Base-by-base conservation (phyloP, 805 yeast genomes). In the Ogataea parapolymorpha region DNA sequence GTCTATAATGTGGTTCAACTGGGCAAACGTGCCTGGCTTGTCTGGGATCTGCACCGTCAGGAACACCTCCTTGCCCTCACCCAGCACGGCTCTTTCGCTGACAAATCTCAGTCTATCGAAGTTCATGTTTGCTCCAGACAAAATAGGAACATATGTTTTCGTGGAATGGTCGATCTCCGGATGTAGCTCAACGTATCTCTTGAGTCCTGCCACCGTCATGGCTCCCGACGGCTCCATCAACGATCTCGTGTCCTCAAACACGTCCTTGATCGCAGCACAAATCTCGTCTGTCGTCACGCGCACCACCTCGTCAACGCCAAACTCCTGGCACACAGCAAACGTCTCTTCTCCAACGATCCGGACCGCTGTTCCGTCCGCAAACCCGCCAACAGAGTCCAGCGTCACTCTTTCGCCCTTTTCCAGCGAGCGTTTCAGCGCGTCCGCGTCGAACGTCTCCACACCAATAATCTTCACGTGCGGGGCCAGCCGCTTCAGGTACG, bases 331-430 rank as follows among this genome's bases (percentile, higher is more conserved):
- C 9, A 91, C 74, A 55, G 93, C 74, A 72, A 87, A 93, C 10
- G 96, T 85, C 65, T 95, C 99, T 45, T 81, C 85, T 46, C 99
- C 99, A 16, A 88, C 72, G 18, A 82, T 62, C 58, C 81, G 85
- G 31, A 93, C 99, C 8, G 99, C 97, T 9, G 99, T 88, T 61
- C 99, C 99, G 63, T 93, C 99, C 16, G 99, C 99, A 66, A 93
- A 93, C 7, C 85, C 70, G n/a, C 99, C 99, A 3, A 90, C 98
- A n/a, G 73, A 68, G 17, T 71, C 63, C 37, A 95, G 71, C 3
- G 70, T 59, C 10, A 75, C 79, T 49, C 83, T 74, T 41, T 79
- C 65, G 13, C 79, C 74, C 13, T 63, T 58, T 44, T 77, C 58
- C 46, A 88, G 61, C 8, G 95, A 84, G 54, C 79, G 85, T 54